Conservation (phyloP, 225 moss, liverwort and hornwort genomes). For the Marchantia paleacea region DNA sequence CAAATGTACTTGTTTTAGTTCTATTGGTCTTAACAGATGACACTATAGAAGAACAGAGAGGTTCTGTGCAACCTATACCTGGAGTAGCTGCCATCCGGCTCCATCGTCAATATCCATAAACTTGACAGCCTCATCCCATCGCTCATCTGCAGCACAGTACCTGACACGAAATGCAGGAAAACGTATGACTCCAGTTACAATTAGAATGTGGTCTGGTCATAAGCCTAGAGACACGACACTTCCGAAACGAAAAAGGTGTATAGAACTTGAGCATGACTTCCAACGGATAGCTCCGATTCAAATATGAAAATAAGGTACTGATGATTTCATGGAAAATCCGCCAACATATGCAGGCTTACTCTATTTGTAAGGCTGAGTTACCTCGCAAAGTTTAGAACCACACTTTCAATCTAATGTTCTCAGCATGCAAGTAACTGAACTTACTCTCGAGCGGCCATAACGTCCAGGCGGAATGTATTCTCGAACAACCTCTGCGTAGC, state of each 20-base stretch:
- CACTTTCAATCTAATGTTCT: not conserved
- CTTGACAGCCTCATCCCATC: slow-evolving; percentile 69
- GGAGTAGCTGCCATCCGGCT: slow-evolving; percentile 96
- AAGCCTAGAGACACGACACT: too few species aligned
- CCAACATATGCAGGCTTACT: not conserved
- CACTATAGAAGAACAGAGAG: not conserved
- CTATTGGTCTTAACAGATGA: too few species aligned
- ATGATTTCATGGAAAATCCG: not conserved
- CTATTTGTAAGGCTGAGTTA: too few species aligned
- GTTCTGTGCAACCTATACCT: slow-evolving; percentile 33
- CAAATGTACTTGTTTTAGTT: too few species aligned
- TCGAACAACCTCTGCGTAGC: slow-evolving; percentile 70
- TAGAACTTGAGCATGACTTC: too few species aligned
- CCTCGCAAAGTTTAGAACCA: not conserved
- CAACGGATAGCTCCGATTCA: too few species aligned
- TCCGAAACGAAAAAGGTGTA: too few species aligned
- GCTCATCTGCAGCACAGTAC: slow-evolving; percentile 87
- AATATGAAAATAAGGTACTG: not conserved
- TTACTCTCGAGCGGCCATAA: slow-evolving; percentile 78
- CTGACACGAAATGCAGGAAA: slow-evolving; percentile 21
- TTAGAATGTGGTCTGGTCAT: not conserved
- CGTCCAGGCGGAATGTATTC: slow-evolving; percentile 83
- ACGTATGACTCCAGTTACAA: not conserved
- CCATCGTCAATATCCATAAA: slow-evolving; percentile 92
- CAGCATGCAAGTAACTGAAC: slow-evolving; percentile 20